Percentiles rank a stretch among this genome's conserved stretches.
These are phyloP conservation scores for Pharnaceum exiguum DNA, from an alignment of 148 eudicot species.

Conservation along the genomic window DNA sequence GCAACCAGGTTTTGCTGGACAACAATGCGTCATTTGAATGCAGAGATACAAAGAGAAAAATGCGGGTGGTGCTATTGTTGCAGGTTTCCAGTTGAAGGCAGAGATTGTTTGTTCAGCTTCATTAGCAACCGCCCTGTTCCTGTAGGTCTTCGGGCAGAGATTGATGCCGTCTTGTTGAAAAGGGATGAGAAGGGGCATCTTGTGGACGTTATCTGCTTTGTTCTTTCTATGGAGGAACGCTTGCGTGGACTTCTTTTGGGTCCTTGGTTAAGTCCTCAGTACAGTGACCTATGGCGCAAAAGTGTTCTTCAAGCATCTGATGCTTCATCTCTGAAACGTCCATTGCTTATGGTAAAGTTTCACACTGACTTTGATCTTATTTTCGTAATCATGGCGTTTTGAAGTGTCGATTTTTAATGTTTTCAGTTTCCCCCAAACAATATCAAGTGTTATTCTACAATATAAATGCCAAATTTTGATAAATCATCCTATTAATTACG, in stretches of 20 bases:
- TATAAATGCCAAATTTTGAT: no score
- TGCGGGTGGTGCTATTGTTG: conserved; percentile 98
- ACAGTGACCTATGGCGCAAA: conserved; percentile 57
- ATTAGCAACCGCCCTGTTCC: conserved; percentile 29
- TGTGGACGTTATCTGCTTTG: conserved; percentile 54
- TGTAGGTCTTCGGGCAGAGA: conserved; percentile 39
- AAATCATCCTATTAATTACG: no score
- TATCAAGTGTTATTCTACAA: no score
- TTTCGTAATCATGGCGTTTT: no score
- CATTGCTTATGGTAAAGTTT: conserved; percentile 55
- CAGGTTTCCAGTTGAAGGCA: conserved; percentile 55
- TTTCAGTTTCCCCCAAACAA: no score
- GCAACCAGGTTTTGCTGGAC: conserved; percentile 63
- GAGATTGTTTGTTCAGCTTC: conserved; percentile 63
- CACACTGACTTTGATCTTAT: no score
- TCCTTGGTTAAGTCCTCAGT: conserved; percentile 77
- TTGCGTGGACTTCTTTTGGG: conserved; percentile 84
- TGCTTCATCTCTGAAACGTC: conserved; percentile 44
- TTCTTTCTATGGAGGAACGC: conserved; percentile 72
- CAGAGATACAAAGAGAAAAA: conserved; percentile 55
- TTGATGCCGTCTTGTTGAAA: conserved; percentile 32
- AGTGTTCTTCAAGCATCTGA: conserved; percentile 48
- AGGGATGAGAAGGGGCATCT: conserved; percentile 53
- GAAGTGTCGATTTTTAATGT: no score
- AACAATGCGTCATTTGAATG: conserved; percentile 28